Evolutionary conservation across 106 monocot species (phyloP).

Genomic region (Dendrobium catenatum): DNA sequence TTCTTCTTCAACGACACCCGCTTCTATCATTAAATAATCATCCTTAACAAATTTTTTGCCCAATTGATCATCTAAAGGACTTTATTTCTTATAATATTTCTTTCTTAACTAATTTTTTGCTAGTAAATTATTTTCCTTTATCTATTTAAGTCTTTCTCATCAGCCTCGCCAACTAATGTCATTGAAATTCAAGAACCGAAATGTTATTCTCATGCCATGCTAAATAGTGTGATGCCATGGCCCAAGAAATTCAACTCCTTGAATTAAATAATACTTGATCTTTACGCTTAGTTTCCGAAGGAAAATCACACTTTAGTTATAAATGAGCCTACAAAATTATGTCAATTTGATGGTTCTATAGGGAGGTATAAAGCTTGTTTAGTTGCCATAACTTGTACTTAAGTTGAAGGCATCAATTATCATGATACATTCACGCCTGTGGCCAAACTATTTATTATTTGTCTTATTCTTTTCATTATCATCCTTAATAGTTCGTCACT

Average conservation of each 20-base stretch:
- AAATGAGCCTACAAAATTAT: constrained; percentile 8
- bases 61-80: background rate
- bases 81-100: background rate
- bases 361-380: background rate
- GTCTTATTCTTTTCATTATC: background rate
- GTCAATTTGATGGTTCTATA: background rate
- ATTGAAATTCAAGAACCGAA: background rate
- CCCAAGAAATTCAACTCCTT: constrained; percentile 8
- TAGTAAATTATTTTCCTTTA: constrained; percentile 6
- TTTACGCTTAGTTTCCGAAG: background rate
- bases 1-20: background rate
- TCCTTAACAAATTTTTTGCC: background rate
- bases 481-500: background rate
- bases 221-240: constrained; percentile 5
- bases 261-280: constrained; percentile 6
- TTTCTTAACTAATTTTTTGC: background rate
- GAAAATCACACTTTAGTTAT: constrained; percentile 1
- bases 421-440: background rate
- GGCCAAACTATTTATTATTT: background rate
- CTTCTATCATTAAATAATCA: background rate
- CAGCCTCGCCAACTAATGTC: constrained; percentile 3
- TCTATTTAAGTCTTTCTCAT: background rate
- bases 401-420: background rate
- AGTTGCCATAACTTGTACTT: background rate
- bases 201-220: background rate